Conservation (phyloP, 805 yeast species). For the Kuraishia cidri region DNA sequence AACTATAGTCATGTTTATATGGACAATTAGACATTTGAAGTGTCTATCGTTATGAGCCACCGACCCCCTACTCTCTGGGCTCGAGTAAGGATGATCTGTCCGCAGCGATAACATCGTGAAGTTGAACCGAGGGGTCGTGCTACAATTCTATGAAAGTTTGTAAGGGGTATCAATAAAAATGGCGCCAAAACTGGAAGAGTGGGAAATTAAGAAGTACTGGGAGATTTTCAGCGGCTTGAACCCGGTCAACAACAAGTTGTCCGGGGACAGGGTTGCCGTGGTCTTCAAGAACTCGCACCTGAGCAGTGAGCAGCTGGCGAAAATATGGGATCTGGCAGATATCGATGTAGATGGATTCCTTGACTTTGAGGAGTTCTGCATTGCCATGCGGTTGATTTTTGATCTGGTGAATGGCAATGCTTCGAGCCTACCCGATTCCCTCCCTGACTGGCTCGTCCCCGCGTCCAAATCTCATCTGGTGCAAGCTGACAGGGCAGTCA, state of each 20-base stretch:
- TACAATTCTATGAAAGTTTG: too few relatives aligned
- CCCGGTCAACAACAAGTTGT: conserved; percentile 71
- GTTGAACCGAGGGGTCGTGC: too few relatives aligned
- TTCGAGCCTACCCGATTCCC: conserved; percentile 50
- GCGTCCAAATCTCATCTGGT: conserved; percentile 79
- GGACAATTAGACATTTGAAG: too few relatives aligned
- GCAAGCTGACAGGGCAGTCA: conserved; percentile 70
- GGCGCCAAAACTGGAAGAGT: conserved; percentile 77
- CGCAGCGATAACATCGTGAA: too few relatives aligned
- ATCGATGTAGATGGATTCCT: conserved; percentile 86
- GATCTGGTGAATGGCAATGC: conserved; percentile 73
- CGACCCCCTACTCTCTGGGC: too few relatives aligned
- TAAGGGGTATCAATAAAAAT: too few relatives aligned
- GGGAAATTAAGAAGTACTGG: conserved; percentile 98
- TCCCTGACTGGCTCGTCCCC: conserved; percentile 93
- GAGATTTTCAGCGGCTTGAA: conserved; percentile 87
- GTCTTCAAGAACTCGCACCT: conserved; percentile 87
- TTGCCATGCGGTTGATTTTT: conserved; percentile 91
- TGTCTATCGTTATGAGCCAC: too few relatives aligned
- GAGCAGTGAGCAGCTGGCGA: conserved; percentile 65
- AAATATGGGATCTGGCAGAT: conserved; percentile 88
- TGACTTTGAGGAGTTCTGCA: conserved; percentile 97
- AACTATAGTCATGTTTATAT: too few relatives aligned
- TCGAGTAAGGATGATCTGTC: too few relatives aligned
- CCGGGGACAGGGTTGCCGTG: conserved; percentile 78